Base-by-base conservation (phyloP, 306 rosid genomes). In the Cucurbita ficifolia region DNA sequence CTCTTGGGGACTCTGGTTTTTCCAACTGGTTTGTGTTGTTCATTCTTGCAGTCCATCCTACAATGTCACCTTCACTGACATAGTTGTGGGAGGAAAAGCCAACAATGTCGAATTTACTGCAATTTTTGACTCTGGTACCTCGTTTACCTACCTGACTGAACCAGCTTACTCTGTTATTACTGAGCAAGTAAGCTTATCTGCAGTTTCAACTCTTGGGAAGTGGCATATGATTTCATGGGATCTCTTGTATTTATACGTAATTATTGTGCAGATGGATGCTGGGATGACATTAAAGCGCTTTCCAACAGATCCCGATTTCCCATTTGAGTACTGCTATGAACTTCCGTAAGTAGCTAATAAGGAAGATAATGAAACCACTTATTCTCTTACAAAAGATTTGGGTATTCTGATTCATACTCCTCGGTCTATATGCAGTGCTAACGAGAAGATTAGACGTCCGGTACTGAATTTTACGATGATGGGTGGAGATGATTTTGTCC, bases 101-200 rank as follows among this genome's bases (percentile, higher is more conserved):
- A 17, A 81, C 21, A 70, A 88, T 80, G 72, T 84, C 5, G 87
- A 81, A 75, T 89, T 89, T 54, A 38, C 81, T 76, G 89, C 97
- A 40, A 84, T 91, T 74, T 89, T 87, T 69, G 96, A 95, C 85
- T 79, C 96, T n/a, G 97, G 97, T 11, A 89, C 96, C 78, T 91
- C 99, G 4, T 95, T 85, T 78, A 89, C 99, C 14, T 83, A 79
- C 88, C 82, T 95, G 70, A 88, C 75, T 3, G 90, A 91, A 64
- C 96, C 97, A 1, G 90, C 87, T 76, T 91, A 95, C 79, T 78
- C 85, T 29, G 81, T 71, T 82, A 81, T 95, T 73, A 70, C 91
- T 14, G 17, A 75, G 42, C 80, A 63, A 65, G 96, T 91, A 81
- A 91, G 97, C 76, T 38, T 12, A 73, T 75, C 70, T 69, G 43